Conservation (phyloP, 768 basidiomycete genomes). For the Collybia sordida region DNA sequence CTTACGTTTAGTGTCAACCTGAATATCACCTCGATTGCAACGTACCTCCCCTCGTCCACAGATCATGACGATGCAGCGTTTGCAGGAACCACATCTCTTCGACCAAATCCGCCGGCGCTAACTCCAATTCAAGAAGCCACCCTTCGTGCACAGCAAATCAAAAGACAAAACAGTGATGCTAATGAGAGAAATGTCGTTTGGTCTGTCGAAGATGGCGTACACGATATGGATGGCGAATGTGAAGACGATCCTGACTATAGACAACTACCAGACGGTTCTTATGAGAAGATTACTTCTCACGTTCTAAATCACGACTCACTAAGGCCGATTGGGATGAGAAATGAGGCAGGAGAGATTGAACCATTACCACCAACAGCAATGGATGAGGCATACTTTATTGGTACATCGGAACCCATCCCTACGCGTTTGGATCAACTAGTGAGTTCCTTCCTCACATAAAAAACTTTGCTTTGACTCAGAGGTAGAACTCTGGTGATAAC, state of each 20-base stretch:
- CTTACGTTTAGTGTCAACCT: conserved; percentile 56
- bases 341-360: conserved; percentile 54
- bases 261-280: conserved; percentile 34
- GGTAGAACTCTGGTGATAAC: conserved; percentile 9
- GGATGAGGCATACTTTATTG: conserved; percentile 49
- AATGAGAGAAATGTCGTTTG: conserved; percentile 62
- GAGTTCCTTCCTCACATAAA: conserved; percentile 12
- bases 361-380: conserved; percentile 31
- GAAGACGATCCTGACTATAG: conserved; percentile 55
- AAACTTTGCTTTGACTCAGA: neutral
- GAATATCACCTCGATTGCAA: conserved; percentile 70
- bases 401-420: conserved; percentile 50
- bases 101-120: conserved; percentile 31
- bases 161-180: conserved; percentile 65
- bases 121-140: conserved; percentile 61
- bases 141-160: conserved; percentile 50
- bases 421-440: conserved; percentile 59
- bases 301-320: conserved; percentile 24
- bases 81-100: conserved; percentile 43
- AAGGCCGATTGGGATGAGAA: conserved; percentile 58
- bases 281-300: conserved; percentile 15
- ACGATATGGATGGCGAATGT: conserved; percentile 57
- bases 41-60: conserved; percentile 63
- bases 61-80: conserved; percentile 60
- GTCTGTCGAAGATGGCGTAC: conserved; percentile 54